Evolutionary conservation across 2,329 filamentous ascomycete species (phyloP), one percentile per base, ranked within the genome.

Genomic region (Magnaporthiopsis rhizophila): DNA sequence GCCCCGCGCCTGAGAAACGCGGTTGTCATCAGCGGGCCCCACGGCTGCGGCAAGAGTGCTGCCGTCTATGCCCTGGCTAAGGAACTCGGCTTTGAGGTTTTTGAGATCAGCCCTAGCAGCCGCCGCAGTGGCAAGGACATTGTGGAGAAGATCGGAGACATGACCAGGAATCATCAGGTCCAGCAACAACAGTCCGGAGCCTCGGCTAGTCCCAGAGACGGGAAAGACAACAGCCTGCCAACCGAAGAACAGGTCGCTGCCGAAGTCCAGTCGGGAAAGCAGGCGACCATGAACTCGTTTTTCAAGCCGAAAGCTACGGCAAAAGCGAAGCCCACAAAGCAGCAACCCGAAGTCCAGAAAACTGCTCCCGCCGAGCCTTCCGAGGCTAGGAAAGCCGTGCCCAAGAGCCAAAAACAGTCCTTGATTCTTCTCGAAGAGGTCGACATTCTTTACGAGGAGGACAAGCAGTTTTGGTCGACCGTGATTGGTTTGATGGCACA

Each of bases 151-250:
- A 91, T 99, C 59, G 96, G 95, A 57, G 92, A 99, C 75, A 98
- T 99, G 94, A 95, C 92, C 4, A 88, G 89, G 66, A 98, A 99
- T 70, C 95, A 99, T 75, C 83, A 97, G 1, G 94, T 99, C 26
- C 81, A 81, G 64, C 80, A 78, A 61, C 79, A 80, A 65, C 78
- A 77, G n/a, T 67, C 71, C 15, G 68, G 28, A 21, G 58, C 30
- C 56, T 71, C 4, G 73, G 75, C 53, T 66, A 65, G 0, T 66
- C 71, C 57, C 11, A 71, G 69, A 21, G 66, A 66, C 11, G 21
- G 45, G 6, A 53, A n/a, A 53, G 69, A 72, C 21, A 71, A 74
- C 13, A 71, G 72, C 26, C 73, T 74, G 11, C 72, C 75, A 26
- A 67, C 71, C 6, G 74, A 80, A 57, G 77, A 85, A 59, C 79